Conservation (phyloP, 208 protist species). For the Crithidia brevicula region DNA sequence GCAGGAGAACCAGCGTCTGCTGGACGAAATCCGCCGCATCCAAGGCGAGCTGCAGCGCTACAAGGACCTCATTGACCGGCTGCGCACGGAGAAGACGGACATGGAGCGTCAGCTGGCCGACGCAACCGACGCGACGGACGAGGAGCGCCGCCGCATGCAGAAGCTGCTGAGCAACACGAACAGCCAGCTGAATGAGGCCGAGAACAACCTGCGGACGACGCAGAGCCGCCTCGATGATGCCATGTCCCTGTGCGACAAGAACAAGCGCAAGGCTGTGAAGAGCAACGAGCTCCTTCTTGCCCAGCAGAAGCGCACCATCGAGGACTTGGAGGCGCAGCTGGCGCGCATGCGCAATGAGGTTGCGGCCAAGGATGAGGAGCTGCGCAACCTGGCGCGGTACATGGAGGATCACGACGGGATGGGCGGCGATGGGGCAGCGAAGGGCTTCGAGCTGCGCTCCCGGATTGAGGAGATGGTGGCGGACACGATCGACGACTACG, state of each 20-base stretch:
- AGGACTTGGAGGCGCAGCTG: conserved; percentile 41
- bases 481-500: conserved; percentile 41
- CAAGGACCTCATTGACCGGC: conserved; percentile 52
- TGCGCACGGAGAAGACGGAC: conserved; percentile 50
- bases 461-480: conserved; percentile 66
- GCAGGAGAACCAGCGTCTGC: conserved; percentile 62
- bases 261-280: conserved; percentile 47
- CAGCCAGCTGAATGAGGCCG: conserved; percentile 43
- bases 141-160: conserved; percentile 48
- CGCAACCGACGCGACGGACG: conserved; percentile 31
- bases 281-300: conserved; percentile 54
- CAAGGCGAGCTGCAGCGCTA: conserved; percentile 46
- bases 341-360: conserved; percentile 40
- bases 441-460: conserved; percentile 45
- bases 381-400: conserved; percentile 46
- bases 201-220: conserved; percentile 35
- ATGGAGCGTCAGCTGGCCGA: conserved; percentile 44
- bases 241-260: conserved; percentile 34
- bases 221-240: conserved; percentile 37
- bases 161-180: conserved; percentile 42
- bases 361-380: conserved; percentile 54
- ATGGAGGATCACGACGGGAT: conserved; percentile 42
- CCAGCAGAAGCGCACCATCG: conserved; percentile 53
- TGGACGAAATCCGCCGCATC: conserved; percentile 42
- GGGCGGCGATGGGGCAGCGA: conserved; percentile 25